These are phyloP conservation scores for Fonsecaea monophora DNA, from an alignment of 2,329 filamentous ascomycete species.

Conservation along the genomic window DNA sequence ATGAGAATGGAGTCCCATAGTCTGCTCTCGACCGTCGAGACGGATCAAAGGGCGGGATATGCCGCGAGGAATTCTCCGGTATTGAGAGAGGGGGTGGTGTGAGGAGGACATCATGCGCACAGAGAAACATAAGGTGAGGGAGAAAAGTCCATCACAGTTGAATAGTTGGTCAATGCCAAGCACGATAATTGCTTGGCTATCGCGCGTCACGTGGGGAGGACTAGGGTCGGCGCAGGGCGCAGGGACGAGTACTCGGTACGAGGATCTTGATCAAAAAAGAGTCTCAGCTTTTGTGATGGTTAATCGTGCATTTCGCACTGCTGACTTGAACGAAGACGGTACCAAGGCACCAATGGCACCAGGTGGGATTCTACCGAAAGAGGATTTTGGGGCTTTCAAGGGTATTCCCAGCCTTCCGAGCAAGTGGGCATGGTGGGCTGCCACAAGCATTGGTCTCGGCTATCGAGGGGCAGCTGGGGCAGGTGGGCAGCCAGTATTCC, in stretches of 20 bases:
- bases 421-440: neutral
- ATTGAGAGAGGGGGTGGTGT: neutral
- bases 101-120: neutral
- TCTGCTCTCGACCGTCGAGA: neutral
- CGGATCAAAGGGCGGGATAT: neutral
- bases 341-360: no score
- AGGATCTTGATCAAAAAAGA: no score
- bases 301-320: no score
- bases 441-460: neutral
- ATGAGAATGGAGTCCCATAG: neutral
- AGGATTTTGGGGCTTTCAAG: neutral
- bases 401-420: neutral
- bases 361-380: neutral
- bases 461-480: constrained; percentile 5
- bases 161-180: neutral
- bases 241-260: neutral
- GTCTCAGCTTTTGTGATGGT: no score
- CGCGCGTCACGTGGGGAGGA: neutral
- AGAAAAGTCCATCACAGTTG: neutral
- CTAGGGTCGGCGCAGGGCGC: neutral
- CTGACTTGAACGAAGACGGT: no score
- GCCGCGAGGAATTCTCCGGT: neutral
- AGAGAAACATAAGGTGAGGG: neutral
- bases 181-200: neutral
- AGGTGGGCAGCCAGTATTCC: neutral